A percentile compares a stretch with the other conserved stretches of the same genome.
phyloP scores from a whole-genome alignment of 768 basidiomycete species.

The Bullera alba region DNA sequence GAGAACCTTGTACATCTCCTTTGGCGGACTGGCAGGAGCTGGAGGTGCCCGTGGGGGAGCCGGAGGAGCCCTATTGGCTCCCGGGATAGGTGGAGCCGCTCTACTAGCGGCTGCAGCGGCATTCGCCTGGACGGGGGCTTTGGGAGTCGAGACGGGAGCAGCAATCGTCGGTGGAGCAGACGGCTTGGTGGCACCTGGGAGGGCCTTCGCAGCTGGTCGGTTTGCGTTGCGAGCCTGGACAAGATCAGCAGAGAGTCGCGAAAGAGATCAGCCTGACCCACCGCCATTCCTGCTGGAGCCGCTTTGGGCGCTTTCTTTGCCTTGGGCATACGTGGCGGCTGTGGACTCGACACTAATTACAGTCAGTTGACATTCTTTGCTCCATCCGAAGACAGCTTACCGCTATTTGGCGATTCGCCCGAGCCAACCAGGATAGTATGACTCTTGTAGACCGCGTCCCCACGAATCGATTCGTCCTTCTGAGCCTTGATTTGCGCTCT shows the following conservation, averaged over 20 bases:
- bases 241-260: neutral
- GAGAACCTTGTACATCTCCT: constrained; percentile 74
- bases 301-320: constrained; percentile 65
- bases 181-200: constrained; percentile 55
- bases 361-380: no score
- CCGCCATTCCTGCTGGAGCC: constrained; percentile 26
- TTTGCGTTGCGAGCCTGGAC: constrained; percentile 38
- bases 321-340: constrained; percentile 82
- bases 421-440: constrained; percentile 79
- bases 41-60: constrained; percentile 55
- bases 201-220: constrained; percentile 47
- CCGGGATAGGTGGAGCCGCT: constrained; percentile 45
- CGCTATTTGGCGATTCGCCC: constrained; percentile 74
- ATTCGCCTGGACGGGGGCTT: constrained; percentile 48
- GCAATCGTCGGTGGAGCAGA: constrained; percentile 56
- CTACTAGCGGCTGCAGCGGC: constrained; percentile 35
- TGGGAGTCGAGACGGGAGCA: constrained; percentile 6
- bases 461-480: constrained; percentile 76
- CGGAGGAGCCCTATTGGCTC: constrained; percentile 47
- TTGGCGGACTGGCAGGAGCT: constrained; percentile 57
- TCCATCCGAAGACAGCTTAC: constrained; percentile 16
- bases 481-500: constrained; percentile 73
- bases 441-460: constrained; percentile 86
- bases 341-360: constrained; percentile 60
- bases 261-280: neutral